A percentile compares a stretch with the other conserved stretches of the same genome.
These are phyloP conservation scores for Arachis monticola DNA, from an alignment of 331 rosid species.

Conservation along the genomic window DNA sequence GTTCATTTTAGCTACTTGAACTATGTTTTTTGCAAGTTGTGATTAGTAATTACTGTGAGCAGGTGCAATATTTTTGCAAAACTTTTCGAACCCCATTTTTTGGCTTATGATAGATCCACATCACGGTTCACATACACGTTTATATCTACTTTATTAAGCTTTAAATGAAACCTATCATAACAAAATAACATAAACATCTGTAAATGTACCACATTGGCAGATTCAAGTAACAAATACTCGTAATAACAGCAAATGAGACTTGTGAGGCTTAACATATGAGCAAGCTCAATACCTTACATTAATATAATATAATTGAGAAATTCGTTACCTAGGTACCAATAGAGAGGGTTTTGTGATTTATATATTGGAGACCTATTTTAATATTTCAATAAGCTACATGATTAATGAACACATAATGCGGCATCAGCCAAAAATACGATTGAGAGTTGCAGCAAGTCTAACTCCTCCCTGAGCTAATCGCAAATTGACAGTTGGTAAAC, in stretches of 20 bases:
- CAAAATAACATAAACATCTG: background rate
- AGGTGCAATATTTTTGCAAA: background rate
- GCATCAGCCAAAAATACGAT: slow-evolving; percentile 62
- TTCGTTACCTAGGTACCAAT: background rate
- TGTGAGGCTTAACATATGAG: background rate
- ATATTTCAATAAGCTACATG: background rate
- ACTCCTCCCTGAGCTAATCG: slow-evolving; percentile 89
- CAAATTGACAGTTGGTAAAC: slow-evolving; percentile 60
- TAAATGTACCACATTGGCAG: background rate
- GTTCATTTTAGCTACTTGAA: background rate
- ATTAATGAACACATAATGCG: background rate
- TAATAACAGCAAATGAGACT: background rate
- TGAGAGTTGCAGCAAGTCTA: slow-evolving; percentile 77
- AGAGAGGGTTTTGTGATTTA: slow-evolving; percentile 8
- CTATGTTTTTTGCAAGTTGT: background rate
- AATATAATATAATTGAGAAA: background rate
- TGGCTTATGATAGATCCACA: background rate
- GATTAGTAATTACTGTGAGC: background rate
- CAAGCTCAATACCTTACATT: background rate
- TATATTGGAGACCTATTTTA: background rate
- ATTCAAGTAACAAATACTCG: background rate
- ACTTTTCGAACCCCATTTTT: background rate
- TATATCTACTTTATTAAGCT: background rate
- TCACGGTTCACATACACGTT: background rate
- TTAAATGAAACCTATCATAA: slow-evolving; percentile 5